These are phyloP conservation scores for Aspergillus fijiensis DNA, from an alignment of 2,329 filamentous ascomycete genomes.

Conservation along the genomic window DNA sequence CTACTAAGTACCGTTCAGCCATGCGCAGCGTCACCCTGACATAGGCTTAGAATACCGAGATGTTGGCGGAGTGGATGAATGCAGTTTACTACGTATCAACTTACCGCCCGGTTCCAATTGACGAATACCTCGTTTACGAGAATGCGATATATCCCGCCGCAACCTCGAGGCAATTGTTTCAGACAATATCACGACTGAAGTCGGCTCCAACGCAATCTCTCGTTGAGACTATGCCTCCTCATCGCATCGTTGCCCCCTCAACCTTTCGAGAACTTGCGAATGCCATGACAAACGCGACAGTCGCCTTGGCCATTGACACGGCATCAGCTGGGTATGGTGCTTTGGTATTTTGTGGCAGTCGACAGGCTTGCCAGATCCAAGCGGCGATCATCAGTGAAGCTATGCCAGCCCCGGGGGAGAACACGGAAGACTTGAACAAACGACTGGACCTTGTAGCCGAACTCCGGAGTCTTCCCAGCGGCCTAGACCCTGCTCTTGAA, in stretches of 20 bases:
- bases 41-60: slow-evolving; percentile 62
- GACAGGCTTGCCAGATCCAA: slow-evolving; percentile 65
- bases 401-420: slow-evolving; percentile 55
- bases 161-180: slow-evolving; percentile 58
- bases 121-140: slow-evolving; percentile 72
- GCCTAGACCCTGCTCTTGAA: slow-evolving; percentile 64
- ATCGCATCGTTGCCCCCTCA: slow-evolving; percentile 56
- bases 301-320: slow-evolving; percentile 68
- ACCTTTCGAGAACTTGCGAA: slow-evolving; percentile 62
- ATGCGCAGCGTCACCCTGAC: slow-evolving; percentile 12
- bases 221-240: slow-evolving; percentile 35
- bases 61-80: slow-evolving; percentile 68
- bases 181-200: slow-evolving; percentile 55
- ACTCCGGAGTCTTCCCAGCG: slow-evolving; percentile 63
- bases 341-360: slow-evolving; percentile 71
- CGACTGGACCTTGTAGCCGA: slow-evolving; percentile 66
- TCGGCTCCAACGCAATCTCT: slow-evolving; percentile 27
- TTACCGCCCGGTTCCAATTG: slow-evolving; percentile 72
- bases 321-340: slow-evolving; percentile 67
- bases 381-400: slow-evolving; percentile 67
- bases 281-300: slow-evolving; percentile 66
- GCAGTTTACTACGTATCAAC: slow-evolving; percentile 71
- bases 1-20: too few species aligned
- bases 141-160: slow-evolving; percentile 64
- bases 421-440: slow-evolving; percentile 53